Evolutionary conservation across 768 basidiomycete genomes (phyloP).

Genomic region (Baorangia bicolor): DNA sequence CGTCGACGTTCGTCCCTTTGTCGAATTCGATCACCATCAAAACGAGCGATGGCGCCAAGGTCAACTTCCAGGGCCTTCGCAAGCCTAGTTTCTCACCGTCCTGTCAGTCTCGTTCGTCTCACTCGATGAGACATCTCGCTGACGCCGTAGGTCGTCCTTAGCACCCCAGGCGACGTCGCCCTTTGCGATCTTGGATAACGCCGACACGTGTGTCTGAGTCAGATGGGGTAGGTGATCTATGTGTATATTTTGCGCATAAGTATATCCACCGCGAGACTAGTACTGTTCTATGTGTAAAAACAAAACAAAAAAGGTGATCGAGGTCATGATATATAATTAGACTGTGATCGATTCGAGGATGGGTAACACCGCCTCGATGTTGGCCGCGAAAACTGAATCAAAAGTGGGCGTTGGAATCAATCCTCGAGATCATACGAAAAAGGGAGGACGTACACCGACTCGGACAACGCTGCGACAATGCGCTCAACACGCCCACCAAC

Average conservation of each 20-base stretch:
- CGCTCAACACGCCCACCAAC: conserved; percentile 16
- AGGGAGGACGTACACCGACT: conserved; percentile 17
- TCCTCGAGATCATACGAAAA: not conserved
- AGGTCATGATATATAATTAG: not conserved
- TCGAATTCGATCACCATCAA: conserved; percentile 21
- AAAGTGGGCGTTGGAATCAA: not conserved
- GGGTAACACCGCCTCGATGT: conserved; percentile 27
- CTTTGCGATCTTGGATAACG: conserved; percentile 26
- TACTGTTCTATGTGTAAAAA: not conserved
- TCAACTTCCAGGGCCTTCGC: conserved; percentile 15
- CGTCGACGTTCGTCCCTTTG: conserved; percentile 25
- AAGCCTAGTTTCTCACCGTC: conserved; percentile 26
- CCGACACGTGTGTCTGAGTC: conserved; percentile 15
- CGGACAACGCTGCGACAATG: conserved; percentile 18
- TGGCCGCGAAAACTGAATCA: conserved; percentile 20
- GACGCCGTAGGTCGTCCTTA: conserved; percentile 1
- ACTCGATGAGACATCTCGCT: not conserved
- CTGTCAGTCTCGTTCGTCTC: conserved; percentile 6
- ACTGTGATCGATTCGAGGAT: conserved; percentile 21
- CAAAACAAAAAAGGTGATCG: not conserved
- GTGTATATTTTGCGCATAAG: not conserved
- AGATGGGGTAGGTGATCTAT: not conserved
- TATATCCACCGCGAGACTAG: not conserved
- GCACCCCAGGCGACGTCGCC: conserved; percentile 27
- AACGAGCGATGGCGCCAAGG: conserved; percentile 16